Percentiles rank a stretch among this genome's conserved stretches.
Conservation (phyloP, 2,329 filamentous ascomycete species). For the Lachnellula suecica region DNA sequence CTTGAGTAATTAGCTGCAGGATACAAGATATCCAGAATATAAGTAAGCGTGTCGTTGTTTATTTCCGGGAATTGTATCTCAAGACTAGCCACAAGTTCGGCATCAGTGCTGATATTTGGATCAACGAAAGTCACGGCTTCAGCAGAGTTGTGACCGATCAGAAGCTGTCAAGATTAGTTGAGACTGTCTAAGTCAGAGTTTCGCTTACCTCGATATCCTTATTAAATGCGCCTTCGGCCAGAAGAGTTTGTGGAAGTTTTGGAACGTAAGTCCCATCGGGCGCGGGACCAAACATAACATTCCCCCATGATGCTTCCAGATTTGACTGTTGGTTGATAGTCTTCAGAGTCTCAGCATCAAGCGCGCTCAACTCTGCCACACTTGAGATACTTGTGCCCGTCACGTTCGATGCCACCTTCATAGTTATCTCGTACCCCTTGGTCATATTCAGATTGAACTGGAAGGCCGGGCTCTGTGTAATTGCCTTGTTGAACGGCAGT, state of each 20-base stretch:
- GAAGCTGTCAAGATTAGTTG: background rate
- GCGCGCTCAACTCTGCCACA: background rate
- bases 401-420: slow-evolving; percentile 12
- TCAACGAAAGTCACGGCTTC: slow-evolving; percentile 39
- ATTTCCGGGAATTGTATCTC: background rate
- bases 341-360: background rate
- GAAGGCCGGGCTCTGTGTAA: slow-evolving; percentile 27
- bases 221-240: slow-evolving; percentile 43
- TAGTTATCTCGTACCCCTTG: slow-evolving; percentile 2
- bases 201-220: slow-evolving; percentile 39
- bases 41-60: background rate
- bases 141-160: slow-evolving; percentile 42
- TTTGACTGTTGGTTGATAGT: slow-evolving; percentile 6
- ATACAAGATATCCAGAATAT: slow-evolving; percentile 44
- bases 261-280: slow-evolving; percentile 50
- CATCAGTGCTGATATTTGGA: slow-evolving; percentile 22
- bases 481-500: slow-evolving; percentile 41
- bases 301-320: slow-evolving; percentile 3
- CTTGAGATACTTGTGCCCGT: background rate
- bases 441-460: slow-evolving; percentile 3
- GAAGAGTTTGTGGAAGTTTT: slow-evolving; percentile 41
- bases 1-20: slow-evolving; percentile 44
- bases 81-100: background rate
- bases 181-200: background rate
- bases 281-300: slow-evolving; percentile 38